Percentiles rank a stretch among this genome's conserved stretches.
Conservation (phyloP, 176 grass and related monocot species). For the Cenchrus fungigraminus region DNA sequence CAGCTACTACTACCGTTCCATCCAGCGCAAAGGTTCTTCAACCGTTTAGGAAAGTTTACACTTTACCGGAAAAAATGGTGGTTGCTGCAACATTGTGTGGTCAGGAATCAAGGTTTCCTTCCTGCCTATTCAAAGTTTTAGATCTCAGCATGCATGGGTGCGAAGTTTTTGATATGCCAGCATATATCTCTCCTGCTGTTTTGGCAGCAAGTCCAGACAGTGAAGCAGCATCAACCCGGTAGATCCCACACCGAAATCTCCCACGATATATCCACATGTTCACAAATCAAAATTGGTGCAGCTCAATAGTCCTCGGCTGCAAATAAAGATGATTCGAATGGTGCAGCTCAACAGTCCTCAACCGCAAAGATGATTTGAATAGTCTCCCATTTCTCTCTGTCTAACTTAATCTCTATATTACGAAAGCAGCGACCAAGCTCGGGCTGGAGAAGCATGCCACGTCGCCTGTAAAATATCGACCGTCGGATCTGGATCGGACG, state of each 20-base stretch:
- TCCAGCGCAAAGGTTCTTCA: neutral
- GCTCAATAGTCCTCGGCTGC: neutral
- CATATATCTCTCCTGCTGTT: neutral
- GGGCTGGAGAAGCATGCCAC: too few relatives aligned
- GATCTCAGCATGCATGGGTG: slow-evolving; percentile 15
- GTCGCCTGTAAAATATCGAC: too few relatives aligned
- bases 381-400: neutral
- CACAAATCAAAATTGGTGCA: slow-evolving; percentile 21
- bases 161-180: slow-evolving; percentile 22
- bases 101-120: neutral
- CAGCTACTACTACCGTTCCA: neutral
- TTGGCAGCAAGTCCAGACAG: slow-evolving; percentile 25
- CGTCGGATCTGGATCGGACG: too few relatives aligned
- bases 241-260: slow-evolving; percentile 27
- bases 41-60: neutral
- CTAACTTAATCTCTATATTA: neutral
- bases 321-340: neutral
- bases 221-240: slow-evolving; percentile 36
- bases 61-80: neutral
- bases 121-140: neutral
- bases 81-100: slow-evolving; percentile 12
- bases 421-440: too few relatives aligned
- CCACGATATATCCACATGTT: slow-evolving; percentile 27
- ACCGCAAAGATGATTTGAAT: neutral
- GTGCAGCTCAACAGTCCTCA: neutral